Percentiles rank a stretch among this genome's conserved stretches.
Conservation (phyloP, 129 eudicot genomes). For the Flaveria sonorensis region DNA sequence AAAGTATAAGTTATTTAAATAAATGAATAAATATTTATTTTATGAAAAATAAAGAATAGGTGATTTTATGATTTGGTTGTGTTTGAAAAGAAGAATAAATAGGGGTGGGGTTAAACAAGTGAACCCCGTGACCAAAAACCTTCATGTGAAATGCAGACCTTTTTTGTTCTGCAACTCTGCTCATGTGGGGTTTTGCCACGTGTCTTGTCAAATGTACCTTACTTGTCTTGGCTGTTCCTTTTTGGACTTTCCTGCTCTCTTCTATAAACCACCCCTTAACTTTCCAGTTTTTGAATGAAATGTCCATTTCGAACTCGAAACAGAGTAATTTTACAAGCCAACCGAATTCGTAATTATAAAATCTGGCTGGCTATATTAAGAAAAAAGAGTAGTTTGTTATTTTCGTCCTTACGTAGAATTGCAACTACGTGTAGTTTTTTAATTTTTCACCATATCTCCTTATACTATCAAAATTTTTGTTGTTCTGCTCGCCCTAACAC, state of each 20-base stretch:
- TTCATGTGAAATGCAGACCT: conserved; percentile 26
- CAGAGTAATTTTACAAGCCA: too few relatives aligned
- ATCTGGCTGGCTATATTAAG: too few relatives aligned
- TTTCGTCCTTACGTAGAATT: too few relatives aligned
- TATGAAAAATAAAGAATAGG: neutral
- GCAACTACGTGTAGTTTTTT: too few relatives aligned
- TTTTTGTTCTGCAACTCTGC: conserved; percentile 18
- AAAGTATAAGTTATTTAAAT: too few relatives aligned
- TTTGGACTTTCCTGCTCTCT: conserved; percentile 28
- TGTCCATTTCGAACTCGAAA: too few relatives aligned
- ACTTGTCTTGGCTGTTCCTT: conserved; percentile 18
- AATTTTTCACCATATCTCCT: too few relatives aligned
- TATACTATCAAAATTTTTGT: too few relatives aligned
- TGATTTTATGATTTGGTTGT: conserved; percentile 6
- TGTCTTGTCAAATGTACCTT: conserved; percentile 23
- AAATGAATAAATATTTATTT: neutral
- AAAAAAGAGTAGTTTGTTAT: too few relatives aligned
- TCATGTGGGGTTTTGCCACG: conserved; percentile 42
- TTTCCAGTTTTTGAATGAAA: neutral
- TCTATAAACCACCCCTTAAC: conserved; percentile 3
- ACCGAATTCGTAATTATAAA: too few relatives aligned
- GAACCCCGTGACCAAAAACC: conserved; percentile 35
- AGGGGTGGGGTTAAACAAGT: conserved; percentile 15
- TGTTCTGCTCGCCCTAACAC: too few relatives aligned
- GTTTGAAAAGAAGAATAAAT: conserved; percentile 10